Evolutionary conservation across 495 filamentous ascomycete species (phyloP), one percentile per base, ranked within the genome.

Genomic region (Parmelia sp.): DNA sequence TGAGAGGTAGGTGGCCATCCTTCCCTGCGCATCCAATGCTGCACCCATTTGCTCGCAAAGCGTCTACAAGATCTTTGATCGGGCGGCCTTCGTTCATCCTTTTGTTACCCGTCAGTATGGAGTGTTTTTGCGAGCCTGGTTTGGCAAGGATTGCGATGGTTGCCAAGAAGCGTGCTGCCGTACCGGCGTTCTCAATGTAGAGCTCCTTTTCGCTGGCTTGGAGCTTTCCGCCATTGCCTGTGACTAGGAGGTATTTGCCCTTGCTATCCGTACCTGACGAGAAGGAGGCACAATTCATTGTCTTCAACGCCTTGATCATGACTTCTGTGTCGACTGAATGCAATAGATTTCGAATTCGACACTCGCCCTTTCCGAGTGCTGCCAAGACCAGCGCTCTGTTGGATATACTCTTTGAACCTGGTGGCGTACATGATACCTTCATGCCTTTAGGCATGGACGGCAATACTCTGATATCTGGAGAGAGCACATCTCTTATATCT

Each of bases 301-400:
- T 83, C 23, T 84, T 82, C 63, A 99, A 79, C 51, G 94, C 95
- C 63, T 89, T 91, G 61, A 99, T 77, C 94, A 97, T 99, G 74
- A 90, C 90, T 74, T 97, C 91, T 5, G 92, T 96, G 72, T 99
- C 94, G 71, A 97, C 94, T 4, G 94, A 97, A 76, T 97, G 92
- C 15, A 99, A 81, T 23, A 99, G 81, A 66, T 97, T 97, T 72
- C 83, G 90, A 70, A 99, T 87, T 31, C 90, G 86, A 70, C 91
- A 96, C 29, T 86, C 86, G 40, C 94, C 94, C 55, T 88, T 84
- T 5, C 91, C 92, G 21, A 99, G 86, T 3, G 94, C 95, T 58
- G 94, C 94, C 65, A 99, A 81, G 35, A 97, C 86, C 51, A 99
- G 82, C 47, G 94, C 92, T 57, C 94, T 86, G 77, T 99, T 99